phyloP scores from a whole-genome alignment of 2,329 filamentous ascomycete genomes.

The Colletotrichum tamarilloi region DNA sequence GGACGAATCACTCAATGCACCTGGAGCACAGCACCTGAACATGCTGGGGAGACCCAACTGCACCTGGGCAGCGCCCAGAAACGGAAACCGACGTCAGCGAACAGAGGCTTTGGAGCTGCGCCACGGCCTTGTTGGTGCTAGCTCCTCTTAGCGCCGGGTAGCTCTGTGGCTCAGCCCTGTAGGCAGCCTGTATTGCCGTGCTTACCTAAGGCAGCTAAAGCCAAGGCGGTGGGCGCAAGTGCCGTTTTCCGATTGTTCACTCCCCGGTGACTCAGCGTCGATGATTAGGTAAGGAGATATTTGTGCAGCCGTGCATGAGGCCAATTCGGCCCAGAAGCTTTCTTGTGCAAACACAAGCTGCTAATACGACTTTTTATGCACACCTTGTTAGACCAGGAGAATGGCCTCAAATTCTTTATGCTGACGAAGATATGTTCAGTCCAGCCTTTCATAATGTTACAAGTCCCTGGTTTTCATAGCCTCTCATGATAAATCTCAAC shows the following conservation, averaged over 20 bases:
- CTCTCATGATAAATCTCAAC: background rate
- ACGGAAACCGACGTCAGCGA: slow-evolving; percentile 40
- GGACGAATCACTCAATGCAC: slow-evolving; percentile 30
- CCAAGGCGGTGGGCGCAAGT: background rate
- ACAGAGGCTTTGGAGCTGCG: slow-evolving; percentile 20
- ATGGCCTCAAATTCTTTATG: background rate
- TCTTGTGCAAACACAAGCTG: background rate
- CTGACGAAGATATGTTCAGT: background rate
- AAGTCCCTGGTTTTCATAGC: background rate
- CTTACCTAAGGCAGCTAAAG: background rate
- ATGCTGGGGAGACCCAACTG: slow-evolving; percentile 25
- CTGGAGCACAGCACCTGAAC: no score
- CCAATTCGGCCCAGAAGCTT: background rate
- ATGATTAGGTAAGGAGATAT: no score
- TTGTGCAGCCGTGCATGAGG: background rate
- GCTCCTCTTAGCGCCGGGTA: slow-evolving; percentile 1
- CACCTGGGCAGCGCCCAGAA: slow-evolving; percentile 1
- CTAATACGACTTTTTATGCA: background rate
- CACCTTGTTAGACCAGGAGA: background rate
- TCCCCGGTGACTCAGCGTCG: no score
- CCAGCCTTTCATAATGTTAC: background rate
- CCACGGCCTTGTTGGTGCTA: slow-evolving; percentile 6
- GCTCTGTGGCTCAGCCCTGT: slow-evolving; percentile 22
- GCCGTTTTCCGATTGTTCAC: background rate
- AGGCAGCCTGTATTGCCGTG: background rate